Evolutionary conservation across 2,329 filamentous ascomycete genomes (phyloP).

Genomic region (Trichoderma sp.): DNA sequence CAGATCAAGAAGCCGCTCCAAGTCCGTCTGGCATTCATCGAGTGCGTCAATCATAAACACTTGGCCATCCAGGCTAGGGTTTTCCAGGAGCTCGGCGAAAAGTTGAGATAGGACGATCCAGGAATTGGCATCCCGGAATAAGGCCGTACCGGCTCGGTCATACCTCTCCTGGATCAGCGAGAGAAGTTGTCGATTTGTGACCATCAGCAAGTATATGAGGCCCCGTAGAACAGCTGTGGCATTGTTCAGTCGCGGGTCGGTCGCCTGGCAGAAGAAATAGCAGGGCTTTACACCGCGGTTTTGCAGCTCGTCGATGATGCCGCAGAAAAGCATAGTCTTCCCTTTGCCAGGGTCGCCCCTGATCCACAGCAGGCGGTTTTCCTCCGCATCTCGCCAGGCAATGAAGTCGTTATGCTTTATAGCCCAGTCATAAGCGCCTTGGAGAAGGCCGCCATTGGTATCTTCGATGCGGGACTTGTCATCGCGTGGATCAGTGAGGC

Average conservation of each 20-base stretch:
- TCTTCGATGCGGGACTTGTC: constrained; percentile 42
- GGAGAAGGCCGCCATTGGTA: constrained; percentile 41
- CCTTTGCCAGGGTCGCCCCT: constrained; percentile 34
- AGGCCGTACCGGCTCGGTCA: constrained; percentile 29
- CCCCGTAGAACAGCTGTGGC: constrained; percentile 47
- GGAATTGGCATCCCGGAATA: background rate
- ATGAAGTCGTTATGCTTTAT: constrained; percentile 36
- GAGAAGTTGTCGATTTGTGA: constrained; percentile 39
- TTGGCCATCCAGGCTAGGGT: background rate
- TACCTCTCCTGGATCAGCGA: constrained; percentile 42
- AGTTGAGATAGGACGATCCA: background rate
- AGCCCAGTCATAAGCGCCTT: constrained; percentile 42
- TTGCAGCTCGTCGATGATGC: constrained; percentile 36
- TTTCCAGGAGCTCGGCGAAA: background rate
- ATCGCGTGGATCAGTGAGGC: constrained; percentile 35
- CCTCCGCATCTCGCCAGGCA: constrained; percentile 23
- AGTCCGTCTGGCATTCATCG: constrained; percentile 42
- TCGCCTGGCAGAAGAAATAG: constrained; percentile 23
- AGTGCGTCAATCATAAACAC: constrained; percentile 50
- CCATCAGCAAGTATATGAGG: constrained; percentile 46
- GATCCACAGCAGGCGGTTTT: constrained; percentile 42
- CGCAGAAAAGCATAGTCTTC: constrained; percentile 48
- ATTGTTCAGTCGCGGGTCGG: constrained; percentile 42
- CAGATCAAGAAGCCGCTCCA: constrained; percentile 45
- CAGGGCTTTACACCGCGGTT: constrained; percentile 22